phyloP scores from a whole-genome alignment of 139 green algal species.

The Diplosphaera chodatii region DNA sequence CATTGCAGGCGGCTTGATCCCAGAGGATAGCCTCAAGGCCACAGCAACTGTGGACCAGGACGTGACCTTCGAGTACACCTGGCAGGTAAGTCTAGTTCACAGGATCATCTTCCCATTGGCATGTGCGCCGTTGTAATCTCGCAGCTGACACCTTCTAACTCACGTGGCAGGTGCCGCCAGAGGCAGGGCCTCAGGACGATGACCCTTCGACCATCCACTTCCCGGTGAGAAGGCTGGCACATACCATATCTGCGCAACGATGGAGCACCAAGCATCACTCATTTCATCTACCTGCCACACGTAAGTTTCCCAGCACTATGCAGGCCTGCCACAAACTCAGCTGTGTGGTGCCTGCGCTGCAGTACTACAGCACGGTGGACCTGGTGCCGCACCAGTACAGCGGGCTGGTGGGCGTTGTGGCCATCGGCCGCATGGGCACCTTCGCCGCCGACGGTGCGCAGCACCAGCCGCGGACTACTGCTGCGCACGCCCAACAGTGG shows the following conservation, averaged over 20 bases:
- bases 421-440: constrained; percentile 17
- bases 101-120: too few relatives aligned
- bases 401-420: constrained; percentile 36
- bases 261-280: too few relatives aligned
- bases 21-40: constrained; percentile 6
- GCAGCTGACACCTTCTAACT: too few relatives aligned
- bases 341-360: too few relatives aligned
- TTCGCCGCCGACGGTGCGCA: not conserved
- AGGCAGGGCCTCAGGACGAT: constrained; percentile 4
- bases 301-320: too few relatives aligned
- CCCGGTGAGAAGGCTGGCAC: not conserved
- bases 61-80: constrained; percentile 15
- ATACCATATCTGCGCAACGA: too few relatives aligned
- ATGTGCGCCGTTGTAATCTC: too few relatives aligned
- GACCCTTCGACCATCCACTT: constrained; percentile 36
- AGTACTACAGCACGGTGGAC: constrained; percentile 40
- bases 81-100: too few relatives aligned
- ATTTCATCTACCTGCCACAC: too few relatives aligned
- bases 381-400: constrained; percentile 34
- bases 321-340: too few relatives aligned
- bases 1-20: constrained; percentile 23
- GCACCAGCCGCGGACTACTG: too few relatives aligned
- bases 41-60: constrained; percentile 18
- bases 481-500: too few relatives aligned
- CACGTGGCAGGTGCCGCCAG: not conserved